Percentiles rank a stretch among this genome's conserved stretches.
Conservation (phyloP, 2,329 filamentous ascomycete species). For the Penicillium sp. region DNA sequence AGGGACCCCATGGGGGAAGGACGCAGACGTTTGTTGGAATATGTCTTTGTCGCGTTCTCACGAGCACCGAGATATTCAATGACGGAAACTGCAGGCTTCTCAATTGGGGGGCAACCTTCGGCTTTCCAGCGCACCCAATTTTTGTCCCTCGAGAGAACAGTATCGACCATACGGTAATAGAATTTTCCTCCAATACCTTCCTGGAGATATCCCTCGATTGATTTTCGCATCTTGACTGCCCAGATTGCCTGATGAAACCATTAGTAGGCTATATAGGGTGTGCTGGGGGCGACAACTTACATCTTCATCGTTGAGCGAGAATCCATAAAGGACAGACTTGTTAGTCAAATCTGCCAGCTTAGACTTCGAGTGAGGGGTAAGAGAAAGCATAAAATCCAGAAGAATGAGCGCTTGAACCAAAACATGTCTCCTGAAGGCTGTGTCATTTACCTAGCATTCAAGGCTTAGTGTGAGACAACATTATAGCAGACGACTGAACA, state of each 20-base stretch:
- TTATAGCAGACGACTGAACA: slow-evolving; percentile 23
- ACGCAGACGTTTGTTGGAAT: slow-evolving; percentile 73
- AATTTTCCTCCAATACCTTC: slow-evolving; percentile 83
- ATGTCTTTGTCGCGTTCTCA: slow-evolving; percentile 66
- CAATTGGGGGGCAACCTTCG: slow-evolving; percentile 87
- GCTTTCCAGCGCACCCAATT: slow-evolving; percentile 99
- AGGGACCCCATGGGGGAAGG: slow-evolving; percentile 73
- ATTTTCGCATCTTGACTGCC: slow-evolving; percentile 76
- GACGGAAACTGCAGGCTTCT: slow-evolving; percentile 72
- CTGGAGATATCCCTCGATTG: slow-evolving; percentile 82
- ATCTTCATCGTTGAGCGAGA: slow-evolving; percentile 80
- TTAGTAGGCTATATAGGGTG: slow-evolving; percentile 2
- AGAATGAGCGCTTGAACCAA: slow-evolving; percentile 94
- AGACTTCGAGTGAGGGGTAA: slow-evolving; percentile 80
- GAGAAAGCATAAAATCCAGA: slow-evolving; percentile 91
- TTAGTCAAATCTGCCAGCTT: slow-evolving; percentile 77
- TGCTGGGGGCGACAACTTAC: slow-evolving; percentile 52
- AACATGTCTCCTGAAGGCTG: slow-evolving; percentile 92
- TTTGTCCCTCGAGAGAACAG: slow-evolving; percentile 91
- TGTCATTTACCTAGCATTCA: slow-evolving; percentile 75
- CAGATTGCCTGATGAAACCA: slow-evolving; percentile 70
- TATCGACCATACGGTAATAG: slow-evolving; percentile 96
- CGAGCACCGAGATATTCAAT: slow-evolving; percentile 73
- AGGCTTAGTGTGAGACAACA: slow-evolving; percentile 29
- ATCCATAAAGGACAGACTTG: slow-evolving; percentile 85